These are phyloP conservation scores for Nepenthes gracilis DNA, from an alignment of 148 eudicot genomes.

Conservation along the genomic window DNA sequence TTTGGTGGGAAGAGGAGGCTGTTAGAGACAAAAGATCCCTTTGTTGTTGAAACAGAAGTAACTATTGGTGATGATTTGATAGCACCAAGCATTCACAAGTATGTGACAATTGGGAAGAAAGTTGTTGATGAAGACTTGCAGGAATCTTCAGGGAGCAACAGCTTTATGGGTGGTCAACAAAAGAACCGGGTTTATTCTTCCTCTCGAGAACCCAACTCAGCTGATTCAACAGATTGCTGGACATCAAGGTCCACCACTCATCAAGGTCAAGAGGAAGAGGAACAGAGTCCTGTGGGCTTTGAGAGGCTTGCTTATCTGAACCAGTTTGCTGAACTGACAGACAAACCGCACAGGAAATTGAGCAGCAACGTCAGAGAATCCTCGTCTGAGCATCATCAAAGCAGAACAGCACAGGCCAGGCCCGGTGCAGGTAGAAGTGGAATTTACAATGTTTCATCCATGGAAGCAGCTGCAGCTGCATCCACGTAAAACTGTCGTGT, in stretches of 20 bases:
- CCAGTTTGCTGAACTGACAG: too few relatives aligned
- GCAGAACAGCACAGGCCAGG: slow-evolving; percentile 30
- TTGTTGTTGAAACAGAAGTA: slow-evolving; percentile 55
- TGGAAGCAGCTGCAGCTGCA: slow-evolving; percentile 2
- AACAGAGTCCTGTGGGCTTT: neutral
- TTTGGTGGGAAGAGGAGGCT: slow-evolving; percentile 17
- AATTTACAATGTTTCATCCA: neutral
- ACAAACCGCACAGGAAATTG: too few relatives aligned
- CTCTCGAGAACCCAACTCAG: slow-evolving; percentile 81
- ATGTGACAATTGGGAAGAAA: slow-evolving; percentile 67
- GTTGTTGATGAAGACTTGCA: slow-evolving; percentile 48
- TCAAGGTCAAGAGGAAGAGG: slow-evolving; percentile 9
- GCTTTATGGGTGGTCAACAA: slow-evolving; percentile 33
- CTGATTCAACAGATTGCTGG: slow-evolving; percentile 69
- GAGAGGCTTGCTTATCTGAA: too few relatives aligned
- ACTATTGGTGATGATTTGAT: slow-evolving; percentile 41
- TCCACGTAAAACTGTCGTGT: slow-evolving; percentile 9
- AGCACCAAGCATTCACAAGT: slow-evolving; percentile 74
- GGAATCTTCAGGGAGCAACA: slow-evolving; percentile 88
- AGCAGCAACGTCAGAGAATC: slow-evolving; percentile 15
- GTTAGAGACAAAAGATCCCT: slow-evolving; percentile 32
- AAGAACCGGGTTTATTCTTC: slow-evolving; percentile 48
- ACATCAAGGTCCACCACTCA: slow-evolving; percentile 27
- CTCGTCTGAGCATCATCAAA: slow-evolving; percentile 18
- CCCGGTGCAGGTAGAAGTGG: slow-evolving; percentile 20